Evolutionary conservation across 106 monocot species (phyloP), one percentile per base, ranked within the genome.

Genomic region (Narthecium ossifragum): DNA sequence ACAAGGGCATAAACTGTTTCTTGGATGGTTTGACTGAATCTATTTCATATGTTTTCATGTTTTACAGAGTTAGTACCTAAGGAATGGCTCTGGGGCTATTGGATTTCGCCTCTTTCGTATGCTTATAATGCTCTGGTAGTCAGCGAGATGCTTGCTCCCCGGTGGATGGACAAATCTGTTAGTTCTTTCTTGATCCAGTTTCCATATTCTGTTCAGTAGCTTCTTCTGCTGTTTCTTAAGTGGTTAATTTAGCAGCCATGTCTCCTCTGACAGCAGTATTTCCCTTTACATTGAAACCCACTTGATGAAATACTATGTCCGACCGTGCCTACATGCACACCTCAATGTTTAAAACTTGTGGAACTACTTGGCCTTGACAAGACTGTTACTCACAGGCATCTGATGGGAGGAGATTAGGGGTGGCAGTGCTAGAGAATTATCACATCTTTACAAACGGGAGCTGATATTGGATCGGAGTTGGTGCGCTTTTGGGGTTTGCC

Each of bases 101-200:
- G 84, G 83, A 13, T 68, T 66, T 84, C 88, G 4, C 88, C 88
- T 17, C 31, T 88, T 9, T 59, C 71, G 14, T 80, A 88, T 36
- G 83, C 45, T 34, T 80, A 73, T 52, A 80, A 74, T 57, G 73
- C 80, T 13, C 17, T 84, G 26, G 60, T 65, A 20, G 56, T 80
- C 26, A 88, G 84, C 51, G 88, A 88, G 56, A 61, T 88, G 64
- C 60, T 77, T 8, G 70, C 74, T 38, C 62, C 84, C 10, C 74
- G 77, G 46, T 88, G 88, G 88, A 80, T 83, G 76, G 41, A 80
- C 33, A 76, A 74, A 72, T 49, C 55, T 55, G 86, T 87, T 55
- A 65, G 78, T 46, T 28, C n/a, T n/a, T n/a, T n/a, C n/a, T n/a
- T n/a, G n/a, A n/a, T n/a, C n/a, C n/a, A n/a, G n/a, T n/a, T n/a